Base-by-base conservation (phyloP, 192 early-diverging fungal species). In the Backusella liffmaniae region DNA sequence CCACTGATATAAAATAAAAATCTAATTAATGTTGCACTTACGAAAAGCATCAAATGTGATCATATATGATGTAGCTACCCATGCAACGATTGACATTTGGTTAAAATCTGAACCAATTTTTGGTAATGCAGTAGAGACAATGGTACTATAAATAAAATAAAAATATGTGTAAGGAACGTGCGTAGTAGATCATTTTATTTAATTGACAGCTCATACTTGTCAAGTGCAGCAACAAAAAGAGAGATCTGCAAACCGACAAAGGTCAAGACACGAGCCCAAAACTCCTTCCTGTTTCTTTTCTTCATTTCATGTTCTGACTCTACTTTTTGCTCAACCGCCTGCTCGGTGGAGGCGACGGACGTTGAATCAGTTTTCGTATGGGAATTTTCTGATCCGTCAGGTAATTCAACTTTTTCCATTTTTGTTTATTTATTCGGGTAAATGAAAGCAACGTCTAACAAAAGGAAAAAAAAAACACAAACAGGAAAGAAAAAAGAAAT, bases 61-160 rank as follows among this genome's bases (percentile, higher is more conserved):
- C 8, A 95, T 84, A 69, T 93, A 96, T 29, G 86, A 81, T 10
- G 85, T 90, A 18, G 90, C 90, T 68, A 96, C 88, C 96, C 96
- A 98, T 7, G 90, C 77, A 73, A 93, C 88, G 46, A 81, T 79
- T 30, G 80, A 84, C 56, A 91, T 85, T 10, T 87, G 76, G 2
- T 86, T 75, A 42, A 97, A 92, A 30, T 94, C 90, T 18, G 82
- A 75, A 18, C 88, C 90, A 66, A 98, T 96, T 2, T 77, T 81
- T n/a, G 89, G 84, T 29, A 94, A 84, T 2, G 93, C 88, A 0
- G 93, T 94, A 1, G 92, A 85, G 18, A 98, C 88, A 69, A 98
- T 95, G 1, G 93, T 96, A 53, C 89, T 90, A 49, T n/a, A 49
- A n/a, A n/a, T 49, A 49, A 49, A 49, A 18, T 12, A 32, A 32